Evolutionary conservation across 108 stramenopile genomes (phyloP).

Genomic region (Tribonema minus): DNA sequence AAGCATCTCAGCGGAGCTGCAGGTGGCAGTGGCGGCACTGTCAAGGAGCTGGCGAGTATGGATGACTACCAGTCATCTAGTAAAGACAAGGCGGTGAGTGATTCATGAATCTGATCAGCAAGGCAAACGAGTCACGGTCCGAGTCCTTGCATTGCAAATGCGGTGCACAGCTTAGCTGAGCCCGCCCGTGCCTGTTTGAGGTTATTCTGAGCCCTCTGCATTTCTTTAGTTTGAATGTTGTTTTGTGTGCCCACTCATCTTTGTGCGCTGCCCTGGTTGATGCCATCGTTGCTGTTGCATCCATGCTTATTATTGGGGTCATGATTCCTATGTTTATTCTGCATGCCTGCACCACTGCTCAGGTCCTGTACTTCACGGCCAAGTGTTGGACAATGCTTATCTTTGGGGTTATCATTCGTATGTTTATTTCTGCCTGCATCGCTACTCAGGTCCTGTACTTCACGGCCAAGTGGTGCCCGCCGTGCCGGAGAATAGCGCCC

Average conservation of each 20-base stretch:
- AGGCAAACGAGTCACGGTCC: background rate
- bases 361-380: constrained; percentile 42
- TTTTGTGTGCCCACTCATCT: too few species aligned
- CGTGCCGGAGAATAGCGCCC: constrained; percentile 32
- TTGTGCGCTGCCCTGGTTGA: too few species aligned
- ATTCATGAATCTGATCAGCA: background rate
- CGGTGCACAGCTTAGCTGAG: too few species aligned
- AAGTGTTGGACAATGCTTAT: too few species aligned
- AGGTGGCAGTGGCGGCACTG: background rate
- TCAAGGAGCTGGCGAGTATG: background rate
- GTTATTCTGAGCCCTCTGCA: too few species aligned
- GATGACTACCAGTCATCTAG: background rate
- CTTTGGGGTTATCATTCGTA: too few species aligned
- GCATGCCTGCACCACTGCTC: background rate
- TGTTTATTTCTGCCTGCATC: background rate
- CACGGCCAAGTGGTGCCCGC: constrained; percentile 46
- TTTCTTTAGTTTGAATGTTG: too few species aligned
- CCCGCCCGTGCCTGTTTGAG: too few species aligned
- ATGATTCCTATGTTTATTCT: too few species aligned
- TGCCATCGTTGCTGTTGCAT: too few species aligned
- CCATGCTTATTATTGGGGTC: too few species aligned
- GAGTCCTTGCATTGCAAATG: background rate
- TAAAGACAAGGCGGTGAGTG: background rate
- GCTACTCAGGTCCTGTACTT: constrained; percentile 23
- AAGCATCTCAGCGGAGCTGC: background rate